A percentile compares a stretch with the other conserved stretches of the same genome.
Conservation (phyloP, 352 stramenopile species). For the Globisporangium paddicum region DNA sequence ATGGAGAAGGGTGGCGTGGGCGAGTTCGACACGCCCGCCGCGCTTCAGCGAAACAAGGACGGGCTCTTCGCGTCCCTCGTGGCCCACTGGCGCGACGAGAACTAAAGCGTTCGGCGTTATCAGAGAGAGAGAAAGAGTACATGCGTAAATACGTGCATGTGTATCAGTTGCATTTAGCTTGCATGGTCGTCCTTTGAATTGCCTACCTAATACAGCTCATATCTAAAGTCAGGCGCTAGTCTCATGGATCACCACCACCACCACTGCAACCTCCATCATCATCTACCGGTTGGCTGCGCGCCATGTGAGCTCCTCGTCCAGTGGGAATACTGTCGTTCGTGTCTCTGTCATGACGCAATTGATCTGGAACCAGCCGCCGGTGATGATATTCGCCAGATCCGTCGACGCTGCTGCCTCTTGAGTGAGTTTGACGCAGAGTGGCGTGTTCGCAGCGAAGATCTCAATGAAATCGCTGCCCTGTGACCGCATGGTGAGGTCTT, state of each 20-base stretch:
- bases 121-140: neutral
- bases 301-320: constrained; percentile 1
- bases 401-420: neutral
- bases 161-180: neutral
- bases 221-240: neutral
- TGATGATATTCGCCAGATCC: neutral
- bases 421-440: constrained; percentile 1
- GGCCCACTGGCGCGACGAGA: constrained; percentile 65
- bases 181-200: neutral
- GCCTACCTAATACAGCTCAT: neutral
- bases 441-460: neutral
- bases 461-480: neutral
- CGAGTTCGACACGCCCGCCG: constrained; percentile 92
- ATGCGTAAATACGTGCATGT: neutral
- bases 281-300: neutral
- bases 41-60: constrained; percentile 56
- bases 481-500: neutral
- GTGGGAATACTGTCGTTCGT: neutral
- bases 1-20: constrained; percentile 91
- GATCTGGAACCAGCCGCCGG: constrained; percentile 6
- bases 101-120: neutral
- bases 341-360: neutral
- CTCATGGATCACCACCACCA: neutral
- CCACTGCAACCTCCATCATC: neutral
- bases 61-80: constrained; percentile 75